phyloP scores from a whole-genome alignment of 805 yeast genomes.

The Millerozyma miso region DNA sequence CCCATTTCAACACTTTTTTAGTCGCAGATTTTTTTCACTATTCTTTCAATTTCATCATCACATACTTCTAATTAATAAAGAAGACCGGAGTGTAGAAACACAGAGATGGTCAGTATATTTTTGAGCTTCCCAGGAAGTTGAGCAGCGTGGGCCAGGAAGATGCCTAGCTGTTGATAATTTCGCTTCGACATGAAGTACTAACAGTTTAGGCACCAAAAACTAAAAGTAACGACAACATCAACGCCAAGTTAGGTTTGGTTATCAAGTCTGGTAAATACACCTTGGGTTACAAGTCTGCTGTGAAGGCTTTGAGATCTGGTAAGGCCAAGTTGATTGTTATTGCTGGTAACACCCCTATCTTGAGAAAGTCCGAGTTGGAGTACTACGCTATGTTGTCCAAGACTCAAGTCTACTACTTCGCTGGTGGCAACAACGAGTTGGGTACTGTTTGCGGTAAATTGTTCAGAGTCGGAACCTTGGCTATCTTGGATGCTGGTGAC shows the following conservation, averaged over 20 bases:
- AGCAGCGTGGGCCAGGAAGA: no score
- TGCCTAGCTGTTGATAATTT: no score
- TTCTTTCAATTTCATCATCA: background rate
- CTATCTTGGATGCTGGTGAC: slow-evolving; percentile 98
- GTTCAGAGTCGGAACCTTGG: slow-evolving; percentile 98
- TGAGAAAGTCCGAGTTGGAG: slow-evolving; percentile 99
- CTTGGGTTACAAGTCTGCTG: slow-evolving; percentile 98
- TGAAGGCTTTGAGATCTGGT: slow-evolving; percentile 97
- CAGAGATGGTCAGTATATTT: slow-evolving; percentile 95
- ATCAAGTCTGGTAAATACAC: slow-evolving; percentile 99
- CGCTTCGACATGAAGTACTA: slow-evolving; percentile 28
- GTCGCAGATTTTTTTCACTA: background rate
- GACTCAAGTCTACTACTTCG: slow-evolving; percentile 97
- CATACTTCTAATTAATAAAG: background rate
- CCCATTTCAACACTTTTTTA: background rate
- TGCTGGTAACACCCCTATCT: slow-evolving; percentile 99
- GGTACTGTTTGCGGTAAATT: slow-evolving; percentile 99
- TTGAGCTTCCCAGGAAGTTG: background rate
- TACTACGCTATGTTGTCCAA: slow-evolving; percentile 99
- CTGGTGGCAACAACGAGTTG: slow-evolving; percentile 99
- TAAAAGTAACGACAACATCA: slow-evolving; percentile 91
- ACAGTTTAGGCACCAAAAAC: slow-evolving; percentile 86
- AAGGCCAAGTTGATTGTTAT: slow-evolving; percentile 97
- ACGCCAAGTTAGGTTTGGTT: slow-evolving; percentile 96
- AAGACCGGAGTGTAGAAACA: slow-evolving; percentile 96